These are phyloP conservation scores for Scedosporium dehoogii DNA, from an alignment of 2,329 filamentous ascomycete genomes.

Conservation along the genomic window DNA sequence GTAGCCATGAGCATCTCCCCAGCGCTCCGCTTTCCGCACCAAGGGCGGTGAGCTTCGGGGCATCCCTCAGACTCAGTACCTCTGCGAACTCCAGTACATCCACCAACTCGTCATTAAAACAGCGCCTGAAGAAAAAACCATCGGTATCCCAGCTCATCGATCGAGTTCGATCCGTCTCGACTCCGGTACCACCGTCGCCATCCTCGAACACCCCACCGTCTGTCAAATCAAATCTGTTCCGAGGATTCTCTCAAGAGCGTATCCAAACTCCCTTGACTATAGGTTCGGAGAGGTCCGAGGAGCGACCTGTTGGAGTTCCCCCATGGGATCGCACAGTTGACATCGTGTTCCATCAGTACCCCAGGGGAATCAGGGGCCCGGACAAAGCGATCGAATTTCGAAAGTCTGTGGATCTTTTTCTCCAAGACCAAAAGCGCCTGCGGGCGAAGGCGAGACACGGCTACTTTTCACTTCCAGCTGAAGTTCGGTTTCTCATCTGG, in stretches of 20 bases:
- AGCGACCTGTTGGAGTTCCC: conserved; percentile 4
- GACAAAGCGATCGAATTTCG: conserved; percentile 10
- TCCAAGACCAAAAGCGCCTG: conserved; percentile 10
- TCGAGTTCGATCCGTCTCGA: not conserved
- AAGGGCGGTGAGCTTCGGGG: not conserved
- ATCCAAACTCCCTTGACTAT: not conserved
- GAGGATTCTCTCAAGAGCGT: not conserved
- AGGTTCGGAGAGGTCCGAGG: not conserved
- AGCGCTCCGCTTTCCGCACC: not conserved
- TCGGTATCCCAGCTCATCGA: conserved; percentile 1
- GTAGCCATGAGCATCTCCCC: not conserved
- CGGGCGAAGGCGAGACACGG: conserved; percentile 1
- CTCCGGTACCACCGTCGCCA: not conserved
- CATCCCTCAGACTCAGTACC: not conserved
- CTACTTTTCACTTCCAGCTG: conserved; percentile 17
- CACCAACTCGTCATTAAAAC: not conserved
- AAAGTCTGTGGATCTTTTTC: conserved; percentile 15
- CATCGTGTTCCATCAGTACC: conserved; percentile 20
- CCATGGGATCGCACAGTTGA: conserved; percentile 27
- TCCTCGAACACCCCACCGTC: not conserved
- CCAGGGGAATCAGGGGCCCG: conserved; percentile 5
- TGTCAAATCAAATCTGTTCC: not conserved
- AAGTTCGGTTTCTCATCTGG: conserved; percentile 18
- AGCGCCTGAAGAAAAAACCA: not conserved
- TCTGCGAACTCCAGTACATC: not conserved